These are phyloP conservation scores for Solanum aculeatissimum DNA, from an alignment of 305 asterid genomes.

Conservation along the genomic window DNA sequence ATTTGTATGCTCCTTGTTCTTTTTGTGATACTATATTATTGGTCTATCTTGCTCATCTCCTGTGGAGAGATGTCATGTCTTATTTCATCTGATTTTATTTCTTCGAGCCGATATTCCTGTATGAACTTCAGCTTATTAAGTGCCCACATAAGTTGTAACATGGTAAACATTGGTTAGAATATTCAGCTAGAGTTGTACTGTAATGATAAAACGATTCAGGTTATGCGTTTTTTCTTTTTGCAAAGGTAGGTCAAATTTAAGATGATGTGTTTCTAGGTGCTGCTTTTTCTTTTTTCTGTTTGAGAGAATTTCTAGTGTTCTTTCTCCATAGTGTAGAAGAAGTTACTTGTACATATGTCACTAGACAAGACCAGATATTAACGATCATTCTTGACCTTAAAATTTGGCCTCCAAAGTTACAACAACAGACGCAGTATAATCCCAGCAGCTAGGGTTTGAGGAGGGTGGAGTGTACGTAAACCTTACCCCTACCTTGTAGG, in stretches of 20 bases:
- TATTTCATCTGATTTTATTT: not conserved
- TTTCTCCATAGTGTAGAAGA: not conserved
- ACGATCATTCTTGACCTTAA: not conserved
- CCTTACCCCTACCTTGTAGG: not conserved
- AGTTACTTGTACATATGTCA: not conserved
- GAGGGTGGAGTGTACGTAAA: not conserved
- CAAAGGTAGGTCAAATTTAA: not conserved
- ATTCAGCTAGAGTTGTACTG: not conserved
- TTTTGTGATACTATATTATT: not conserved
- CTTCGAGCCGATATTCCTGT: not conserved
- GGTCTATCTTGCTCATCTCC: not conserved
- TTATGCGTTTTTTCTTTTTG: not conserved
- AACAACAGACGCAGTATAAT: not conserved
- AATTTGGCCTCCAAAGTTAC: not conserved
- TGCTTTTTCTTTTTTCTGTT: not conserved
- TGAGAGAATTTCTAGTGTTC: not conserved
- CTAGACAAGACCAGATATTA: not conserved
- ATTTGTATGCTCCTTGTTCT: not conserved
- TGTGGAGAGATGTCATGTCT: not conserved
- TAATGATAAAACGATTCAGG: not conserved
- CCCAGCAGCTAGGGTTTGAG: not conserved
- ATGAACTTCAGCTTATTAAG: not conserved
- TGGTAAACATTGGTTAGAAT: not conserved
- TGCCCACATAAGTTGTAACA: not conserved
- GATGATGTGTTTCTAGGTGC: not conserved